Evolutionary conservation across 179 eudicot genomes (phyloP).

Genomic region (Drosera spatulata): DNA sequence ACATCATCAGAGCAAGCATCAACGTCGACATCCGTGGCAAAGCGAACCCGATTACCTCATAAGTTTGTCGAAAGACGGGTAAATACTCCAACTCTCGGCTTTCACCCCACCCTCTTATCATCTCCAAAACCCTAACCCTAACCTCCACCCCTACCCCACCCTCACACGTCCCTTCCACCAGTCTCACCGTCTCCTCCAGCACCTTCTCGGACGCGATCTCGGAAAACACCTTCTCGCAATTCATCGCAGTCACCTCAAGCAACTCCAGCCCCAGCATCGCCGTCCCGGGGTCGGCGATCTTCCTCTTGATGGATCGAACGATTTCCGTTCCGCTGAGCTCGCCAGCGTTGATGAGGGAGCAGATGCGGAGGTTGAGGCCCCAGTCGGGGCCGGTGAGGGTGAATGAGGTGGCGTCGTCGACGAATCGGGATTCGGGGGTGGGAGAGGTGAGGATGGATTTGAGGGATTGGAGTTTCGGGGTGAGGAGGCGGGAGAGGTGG

Average conservation of each 20-base stretch:
- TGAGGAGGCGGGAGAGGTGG: too few relatives aligned
- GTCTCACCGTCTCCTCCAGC: constrained; percentile 67
- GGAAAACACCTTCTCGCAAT: constrained; percentile 91
- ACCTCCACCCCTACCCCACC: constrained; percentile 25
- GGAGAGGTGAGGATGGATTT: constrained; percentile 17
- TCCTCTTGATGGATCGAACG: constrained; percentile 57
- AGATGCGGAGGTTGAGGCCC: constrained; percentile 74
- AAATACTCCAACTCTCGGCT: constrained; percentile 68
- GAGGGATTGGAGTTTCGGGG: too few relatives aligned
- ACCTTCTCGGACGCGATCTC: constrained; percentile 92
- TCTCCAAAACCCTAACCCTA: constrained; percentile 47
- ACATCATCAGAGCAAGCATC: too few relatives aligned
- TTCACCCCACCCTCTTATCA: constrained; percentile 92
- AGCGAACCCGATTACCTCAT: constrained; percentile 11
- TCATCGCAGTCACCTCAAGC: constrained; percentile 65
- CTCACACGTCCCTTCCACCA: constrained; percentile 51
- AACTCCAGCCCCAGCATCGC: constrained; percentile 51
- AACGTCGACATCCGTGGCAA: too few relatives aligned
- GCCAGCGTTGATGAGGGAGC: constrained; percentile 45
- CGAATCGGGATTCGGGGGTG: constrained; percentile 70
- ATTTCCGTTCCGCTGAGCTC: constrained; percentile 58
- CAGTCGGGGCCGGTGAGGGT: constrained; percentile 62
- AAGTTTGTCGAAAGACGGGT: constrained; percentile 86
- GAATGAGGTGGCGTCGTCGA: constrained; percentile 75
- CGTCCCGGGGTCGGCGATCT: constrained; percentile 23